phyloP scores from a whole-genome alignment of 2,329 filamentous ascomycete genomes.

The Didymosphaeria variabile region DNA sequence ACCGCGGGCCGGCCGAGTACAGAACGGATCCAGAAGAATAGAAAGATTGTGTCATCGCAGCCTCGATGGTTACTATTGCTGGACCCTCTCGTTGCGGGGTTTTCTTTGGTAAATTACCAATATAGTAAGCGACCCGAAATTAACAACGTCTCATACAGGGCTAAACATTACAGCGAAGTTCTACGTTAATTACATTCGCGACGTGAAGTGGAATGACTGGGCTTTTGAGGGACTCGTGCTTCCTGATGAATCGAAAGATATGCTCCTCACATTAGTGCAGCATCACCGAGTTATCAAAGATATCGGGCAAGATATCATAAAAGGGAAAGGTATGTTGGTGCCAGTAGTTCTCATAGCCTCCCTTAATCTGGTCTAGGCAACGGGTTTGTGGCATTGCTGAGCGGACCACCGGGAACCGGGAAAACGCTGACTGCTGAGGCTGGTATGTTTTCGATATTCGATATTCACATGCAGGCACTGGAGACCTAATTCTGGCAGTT shows the following conservation, averaged over 20 bases:
- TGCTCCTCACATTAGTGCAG: too few relatives aligned
- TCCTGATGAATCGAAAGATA: neutral
- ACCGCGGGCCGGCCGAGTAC: too few relatives aligned
- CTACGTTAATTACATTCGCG: slow-evolving; percentile 4
- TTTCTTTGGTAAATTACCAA: too few relatives aligned
- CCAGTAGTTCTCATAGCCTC: neutral
- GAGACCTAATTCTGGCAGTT: neutral
- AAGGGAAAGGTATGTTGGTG: too few relatives aligned
- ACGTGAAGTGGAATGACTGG: slow-evolving; percentile 1
- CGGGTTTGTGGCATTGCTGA: neutral
- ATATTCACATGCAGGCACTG: neutral
- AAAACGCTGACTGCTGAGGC: neutral
- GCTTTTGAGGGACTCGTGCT: neutral
- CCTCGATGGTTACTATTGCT: neutral
- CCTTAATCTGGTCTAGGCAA: neutral
- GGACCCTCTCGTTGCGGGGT: neutral
- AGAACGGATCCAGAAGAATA: neutral
- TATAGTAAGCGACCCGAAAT: too few relatives aligned
- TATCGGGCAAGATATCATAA: too few relatives aligned
- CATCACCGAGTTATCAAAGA: too few relatives aligned
- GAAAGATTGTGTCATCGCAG: neutral
- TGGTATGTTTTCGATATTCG: neutral
- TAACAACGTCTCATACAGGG: too few relatives aligned
- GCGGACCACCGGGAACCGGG: neutral
- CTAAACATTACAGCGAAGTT: neutral